Conservation (phyloP, 345 rosid genomes). For the Moringa oleifera region DNA sequence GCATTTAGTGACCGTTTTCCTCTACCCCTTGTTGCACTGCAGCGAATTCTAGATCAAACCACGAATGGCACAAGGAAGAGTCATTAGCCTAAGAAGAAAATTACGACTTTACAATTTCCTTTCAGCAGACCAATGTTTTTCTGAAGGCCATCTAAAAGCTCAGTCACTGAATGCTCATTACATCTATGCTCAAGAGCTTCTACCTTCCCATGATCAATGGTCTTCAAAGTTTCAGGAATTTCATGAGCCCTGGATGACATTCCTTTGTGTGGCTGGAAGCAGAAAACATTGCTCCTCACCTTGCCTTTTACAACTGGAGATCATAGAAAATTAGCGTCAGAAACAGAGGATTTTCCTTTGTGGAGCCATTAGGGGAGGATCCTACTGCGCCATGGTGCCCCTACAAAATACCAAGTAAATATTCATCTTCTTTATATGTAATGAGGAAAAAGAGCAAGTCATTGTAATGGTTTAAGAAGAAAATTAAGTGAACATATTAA, state of each 20-base stretch:
- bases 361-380: neutral
- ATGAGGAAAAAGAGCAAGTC: too few relatives aligned
- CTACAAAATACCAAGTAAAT: too few relatives aligned
- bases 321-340: slow-evolving; percentile 2
- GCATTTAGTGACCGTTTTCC: slow-evolving; percentile 23
- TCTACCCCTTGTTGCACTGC: slow-evolving; percentile 35
- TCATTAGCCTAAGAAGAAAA: slow-evolving; percentile 13
- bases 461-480: too few relatives aligned
- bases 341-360: neutral
- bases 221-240: slow-evolving; percentile 27
- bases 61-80: slow-evolving; percentile 9
- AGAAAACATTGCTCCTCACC: slow-evolving; percentile 48
- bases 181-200: slow-evolving; percentile 19
- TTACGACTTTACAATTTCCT: slow-evolving; percentile 34
- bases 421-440: too few relatives aligned
- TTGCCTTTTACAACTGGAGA: slow-evolving; percentile 42
- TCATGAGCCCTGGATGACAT: slow-evolving; percentile 27
- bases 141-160: slow-evolving; percentile 43
- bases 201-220: slow-evolving; percentile 17
- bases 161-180: slow-evolving; percentile 33
- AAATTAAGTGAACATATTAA: too few relatives aligned
- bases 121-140: slow-evolving; percentile 26
- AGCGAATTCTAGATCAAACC: slow-evolving; percentile 19
- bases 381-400: too few relatives aligned
- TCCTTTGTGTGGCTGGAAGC: slow-evolving; percentile 29